Percentiles rank a stretch among this genome's conserved stretches.
phyloP scores from a whole-genome alignment of 805 yeast species.

The Groenewaldozyma tartarivorans region DNA sequence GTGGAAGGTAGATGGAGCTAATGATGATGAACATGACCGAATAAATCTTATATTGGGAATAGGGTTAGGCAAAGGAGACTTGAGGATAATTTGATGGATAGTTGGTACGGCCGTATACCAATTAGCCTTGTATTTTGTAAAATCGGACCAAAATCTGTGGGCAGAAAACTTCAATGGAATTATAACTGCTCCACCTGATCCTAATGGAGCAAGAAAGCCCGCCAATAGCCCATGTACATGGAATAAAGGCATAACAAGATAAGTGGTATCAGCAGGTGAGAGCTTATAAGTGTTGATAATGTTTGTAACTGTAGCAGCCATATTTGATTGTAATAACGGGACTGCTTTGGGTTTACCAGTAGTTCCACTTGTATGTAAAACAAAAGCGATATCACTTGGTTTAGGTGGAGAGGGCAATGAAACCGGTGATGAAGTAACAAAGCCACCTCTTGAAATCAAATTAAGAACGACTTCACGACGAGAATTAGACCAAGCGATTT shows the following conservation, averaged over 20 bases:
- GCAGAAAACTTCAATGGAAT: conserved; percentile 59
- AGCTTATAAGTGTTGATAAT: conserved; percentile 50
- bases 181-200: conserved; percentile 51
- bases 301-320: conserved; percentile 50
- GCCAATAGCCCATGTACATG: conserved; percentile 71
- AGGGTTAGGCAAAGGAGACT: conserved; percentile 39
- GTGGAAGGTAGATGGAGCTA: conserved; percentile 56
- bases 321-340: conserved; percentile 56
- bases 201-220: conserved; percentile 51
- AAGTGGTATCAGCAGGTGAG: conserved; percentile 40
- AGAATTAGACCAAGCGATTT: conserved; percentile 37
- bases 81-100: conserved; percentile 56
- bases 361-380: conserved; percentile 67
- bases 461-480: conserved; percentile 33
- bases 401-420: conserved; percentile 20
- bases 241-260: conserved; percentile 67
- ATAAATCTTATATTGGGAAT: conserved; percentile 53
- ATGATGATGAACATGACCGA: conserved; percentile 62
- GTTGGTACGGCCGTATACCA: conserved; percentile 80
- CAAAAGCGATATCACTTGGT: conserved; percentile 50
- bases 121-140: conserved; percentile 38
- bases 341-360: conserved; percentile 73
- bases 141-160: conserved; percentile 49
- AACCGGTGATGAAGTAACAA: conserved; percentile 4
- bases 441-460: conserved; percentile 22